Evolutionary conservation across 805 yeast genomes (phyloP).

Genomic region (Diddensiella caesifluorescens): DNA sequence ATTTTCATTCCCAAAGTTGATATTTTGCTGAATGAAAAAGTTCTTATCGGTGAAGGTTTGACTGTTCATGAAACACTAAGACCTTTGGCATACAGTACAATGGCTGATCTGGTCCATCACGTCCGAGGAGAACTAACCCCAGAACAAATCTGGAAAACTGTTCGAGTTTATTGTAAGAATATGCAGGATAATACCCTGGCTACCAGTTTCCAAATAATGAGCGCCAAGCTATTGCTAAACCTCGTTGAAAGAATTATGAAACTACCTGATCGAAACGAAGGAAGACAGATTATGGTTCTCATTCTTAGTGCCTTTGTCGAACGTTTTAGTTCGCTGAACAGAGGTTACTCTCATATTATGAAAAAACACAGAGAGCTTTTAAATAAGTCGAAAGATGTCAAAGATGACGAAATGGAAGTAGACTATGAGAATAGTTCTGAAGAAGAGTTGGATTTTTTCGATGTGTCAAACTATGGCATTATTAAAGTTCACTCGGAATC

Average conservation of each 20-base stretch:
- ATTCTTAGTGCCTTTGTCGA: conserved; percentile 85
- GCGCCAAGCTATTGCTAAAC: conserved; percentile 83
- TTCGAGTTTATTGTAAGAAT: conserved; percentile 71
- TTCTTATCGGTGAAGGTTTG: conserved; percentile 86
- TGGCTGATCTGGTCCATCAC: conserved; percentile 92
- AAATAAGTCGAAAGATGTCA: conserved; percentile 17
- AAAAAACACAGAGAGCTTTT: conserved; percentile 49
- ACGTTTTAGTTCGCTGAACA: conserved; percentile 69
- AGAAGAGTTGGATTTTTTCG: conserved; percentile 36
- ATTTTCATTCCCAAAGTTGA: conserved; percentile 84
- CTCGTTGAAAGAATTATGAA: conserved; percentile 84
- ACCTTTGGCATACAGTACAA: conserved; percentile 90
- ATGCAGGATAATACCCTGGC: conserved; percentile 78
- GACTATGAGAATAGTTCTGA: conserved; percentile 11
- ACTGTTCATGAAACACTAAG: conserved; percentile 86
- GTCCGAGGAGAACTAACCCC: conserved; percentile 79
- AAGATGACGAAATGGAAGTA: conserved; percentile 9
- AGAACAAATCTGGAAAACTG: conserved; percentile 82
- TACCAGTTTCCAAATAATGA: conserved; percentile 90
- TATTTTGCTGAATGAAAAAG: conserved; percentile 75
- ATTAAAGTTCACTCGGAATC: conserved; percentile 51
- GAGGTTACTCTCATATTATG: conserved; percentile 63
- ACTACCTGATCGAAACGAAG: conserved; percentile 73
- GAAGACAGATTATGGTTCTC: conserved; percentile 75
- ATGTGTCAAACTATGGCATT: conserved; percentile 48